phyloP scores from a whole-genome alignment of 208 protist species.

The Naegleria fowleri region DNA sequence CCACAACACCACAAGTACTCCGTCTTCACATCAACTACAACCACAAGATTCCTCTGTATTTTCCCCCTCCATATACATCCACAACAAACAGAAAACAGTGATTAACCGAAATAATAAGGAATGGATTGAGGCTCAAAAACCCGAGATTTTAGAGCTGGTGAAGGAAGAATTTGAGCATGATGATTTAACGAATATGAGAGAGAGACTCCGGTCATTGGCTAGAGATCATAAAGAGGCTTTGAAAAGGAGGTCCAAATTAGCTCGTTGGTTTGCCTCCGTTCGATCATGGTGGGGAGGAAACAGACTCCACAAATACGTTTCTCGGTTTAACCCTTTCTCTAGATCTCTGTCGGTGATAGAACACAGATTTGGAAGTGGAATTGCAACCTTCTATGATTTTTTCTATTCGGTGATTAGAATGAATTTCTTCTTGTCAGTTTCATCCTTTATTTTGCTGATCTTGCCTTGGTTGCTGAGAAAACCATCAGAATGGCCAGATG shows the following conservation, averaged over 20 bases:
- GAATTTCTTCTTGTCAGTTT: background rate
- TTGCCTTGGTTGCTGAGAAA: background rate
- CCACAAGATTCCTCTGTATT: no score
- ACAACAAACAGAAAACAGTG: background rate
- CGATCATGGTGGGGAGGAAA: background rate
- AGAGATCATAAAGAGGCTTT: background rate
- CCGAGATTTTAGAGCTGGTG: background rate
- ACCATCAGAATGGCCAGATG: background rate
- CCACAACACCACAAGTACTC: no score
- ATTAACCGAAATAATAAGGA: background rate
- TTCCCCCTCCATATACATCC: no score
- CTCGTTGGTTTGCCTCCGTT: background rate
- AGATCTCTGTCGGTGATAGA: background rate
- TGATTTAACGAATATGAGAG: background rate
- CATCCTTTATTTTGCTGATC: background rate
- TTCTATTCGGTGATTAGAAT: background rate
- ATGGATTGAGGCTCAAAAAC: background rate
- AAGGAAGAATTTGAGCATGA: background rate
- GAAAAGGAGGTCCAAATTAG: background rate
- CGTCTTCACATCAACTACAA: no score
- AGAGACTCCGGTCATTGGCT: background rate
- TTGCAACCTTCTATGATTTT: slow-evolving; percentile 20
- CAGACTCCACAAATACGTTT: background rate
- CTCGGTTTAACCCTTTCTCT: background rate
- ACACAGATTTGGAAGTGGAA: slow-evolving; percentile 18